These are phyloP conservation scores for Mycena galericulata DNA, from an alignment of 768 basidiomycete genomes.

Conservation along the genomic window DNA sequence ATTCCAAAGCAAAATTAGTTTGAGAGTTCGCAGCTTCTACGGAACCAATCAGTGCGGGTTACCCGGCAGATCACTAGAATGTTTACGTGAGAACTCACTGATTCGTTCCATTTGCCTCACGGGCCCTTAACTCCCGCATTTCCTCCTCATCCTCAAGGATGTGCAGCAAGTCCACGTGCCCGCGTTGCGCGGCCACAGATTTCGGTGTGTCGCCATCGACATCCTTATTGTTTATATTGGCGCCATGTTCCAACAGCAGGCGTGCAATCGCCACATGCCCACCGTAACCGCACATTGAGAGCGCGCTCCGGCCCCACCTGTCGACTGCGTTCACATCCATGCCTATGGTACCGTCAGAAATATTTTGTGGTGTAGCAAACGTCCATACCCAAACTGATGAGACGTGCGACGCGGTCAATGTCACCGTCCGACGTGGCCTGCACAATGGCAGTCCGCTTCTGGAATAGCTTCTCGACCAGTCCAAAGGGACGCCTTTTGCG, in stretches of 20 bases:
- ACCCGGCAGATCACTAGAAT: no score
- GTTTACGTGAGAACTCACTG: no score
- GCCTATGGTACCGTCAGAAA: slow-evolving; percentile 3
- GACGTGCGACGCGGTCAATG: slow-evolving; percentile 22
- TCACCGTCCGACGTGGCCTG: slow-evolving; percentile 36
- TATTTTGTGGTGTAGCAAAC: slow-evolving; percentile 3
- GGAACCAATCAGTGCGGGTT: no score
- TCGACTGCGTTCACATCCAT: slow-evolving; percentile 29
- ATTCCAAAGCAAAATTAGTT: background rate
- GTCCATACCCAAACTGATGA: slow-evolving; percentile 31
- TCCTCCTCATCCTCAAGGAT: slow-evolving; percentile 35
- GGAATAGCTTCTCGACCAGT: slow-evolving; percentile 31
- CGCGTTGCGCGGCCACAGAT: slow-evolving; percentile 30
- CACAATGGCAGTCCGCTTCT: slow-evolving; percentile 35
- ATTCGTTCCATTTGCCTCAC: no score
- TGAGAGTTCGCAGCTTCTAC: no score
- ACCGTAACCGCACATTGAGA: slow-evolving; percentile 36
- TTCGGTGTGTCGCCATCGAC: slow-evolving; percentile 34
- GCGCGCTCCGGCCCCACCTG: slow-evolving; percentile 35
- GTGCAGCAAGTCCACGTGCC: slow-evolving; percentile 30
- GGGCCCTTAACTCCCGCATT: slow-evolving; percentile 14
- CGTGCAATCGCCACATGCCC: slow-evolving; percentile 34
- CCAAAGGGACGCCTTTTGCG: slow-evolving; percentile 25
- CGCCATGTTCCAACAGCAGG: slow-evolving; percentile 32
- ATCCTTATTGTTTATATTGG: slow-evolving; percentile 33